Base-by-base conservation (phyloP, 225 moss, liverwort and hornwort genomes). In the Sphagnum tenellum region DNA sequence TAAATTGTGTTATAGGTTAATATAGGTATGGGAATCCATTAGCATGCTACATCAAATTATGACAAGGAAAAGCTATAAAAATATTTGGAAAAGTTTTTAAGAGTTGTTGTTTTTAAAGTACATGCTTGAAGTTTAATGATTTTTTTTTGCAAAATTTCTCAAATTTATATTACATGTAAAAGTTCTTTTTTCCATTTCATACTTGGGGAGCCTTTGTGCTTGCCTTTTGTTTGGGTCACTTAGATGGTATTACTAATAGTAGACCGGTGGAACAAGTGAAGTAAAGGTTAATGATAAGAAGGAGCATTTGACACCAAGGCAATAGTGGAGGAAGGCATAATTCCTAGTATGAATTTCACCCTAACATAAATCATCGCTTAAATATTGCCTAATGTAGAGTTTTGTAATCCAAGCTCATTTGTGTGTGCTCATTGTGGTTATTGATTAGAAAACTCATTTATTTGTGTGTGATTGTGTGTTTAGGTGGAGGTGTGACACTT, bases 31-130 rank as follows among this genome's bases (percentile, higher is more conserved):
- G 46, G 98, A 98, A 69, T 88, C 93, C 29, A 78, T 90, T 47
- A 86, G 75, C 60, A 69, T 62, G 85, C 90, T 45, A 90, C 98
- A 9, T 98, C 98, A 64, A 90, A 98, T 66, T 93, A 98, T 50
- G 98, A 98, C 61, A 98, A 89, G 67, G 98, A 93, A 66, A 98
- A 98, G 70, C 68, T 98, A 64, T 93, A 91, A 66, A 93, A 98
- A 66, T 72, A 93, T 29, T 71, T 98, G 69, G 98, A 90, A 3
- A 98, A 98, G 69, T 69, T 98, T 13, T 98, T 93, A 61, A 93
- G 98, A 68, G 98, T 93, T 69, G 90, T 98, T 56, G 98, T 93
- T 49, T n/a, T n/a, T n/a, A n/a, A n/a, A n/a, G n/a, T n/a, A n/a
- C n/a, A 93, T 98, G 7, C 86, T 96, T 4, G 88, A 90, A 90